phyloP scores from a whole-genome alignment of 148 eudicot species.

The Rhododendron kiyosumense region DNA sequence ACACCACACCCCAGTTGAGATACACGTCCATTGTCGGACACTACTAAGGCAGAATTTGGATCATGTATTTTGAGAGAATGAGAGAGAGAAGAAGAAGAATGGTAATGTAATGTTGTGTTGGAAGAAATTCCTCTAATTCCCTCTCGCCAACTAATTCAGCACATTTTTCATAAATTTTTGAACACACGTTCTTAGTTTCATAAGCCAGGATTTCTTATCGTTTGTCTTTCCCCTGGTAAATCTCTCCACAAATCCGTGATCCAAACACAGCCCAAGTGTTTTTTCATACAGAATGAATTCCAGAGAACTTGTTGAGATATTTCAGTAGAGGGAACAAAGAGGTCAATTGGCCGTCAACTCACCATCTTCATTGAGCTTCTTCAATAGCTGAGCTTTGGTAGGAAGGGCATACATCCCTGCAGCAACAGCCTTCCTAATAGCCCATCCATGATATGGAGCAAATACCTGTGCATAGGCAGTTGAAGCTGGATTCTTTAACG shows the following conservation, averaged over 20 bases:
- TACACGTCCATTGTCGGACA: background rate
- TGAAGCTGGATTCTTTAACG: slow-evolving; percentile 81
- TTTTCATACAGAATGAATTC: background rate
- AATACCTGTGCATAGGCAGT: slow-evolving; percentile 79
- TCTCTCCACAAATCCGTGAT: background rate
- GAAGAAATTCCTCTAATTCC: background rate
- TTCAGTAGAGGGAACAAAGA: background rate
- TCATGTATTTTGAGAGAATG: background rate
- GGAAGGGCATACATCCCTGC: slow-evolving; percentile 99
- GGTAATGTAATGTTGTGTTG: background rate
- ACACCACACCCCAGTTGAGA: background rate
- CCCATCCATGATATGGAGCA: slow-evolving; percentile 98
- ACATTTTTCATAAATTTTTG: background rate
- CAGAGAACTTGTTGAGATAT: background rate
- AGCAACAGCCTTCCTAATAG: slow-evolving; percentile 87
- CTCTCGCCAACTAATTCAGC: background rate
- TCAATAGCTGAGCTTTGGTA: slow-evolving; percentile 65
- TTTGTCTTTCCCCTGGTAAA: background rate
- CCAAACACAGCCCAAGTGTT: background rate
- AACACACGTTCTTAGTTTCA: background rate
- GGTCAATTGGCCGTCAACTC: slow-evolving; percentile 17
- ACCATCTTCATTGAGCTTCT: slow-evolving; percentile 91
- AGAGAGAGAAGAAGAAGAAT: background rate
- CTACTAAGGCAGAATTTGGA: background rate
- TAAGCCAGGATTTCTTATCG: background rate